phyloP scores from a whole-genome alignment of 306 rosid species.

The Quercus aquifolioides region DNA sequence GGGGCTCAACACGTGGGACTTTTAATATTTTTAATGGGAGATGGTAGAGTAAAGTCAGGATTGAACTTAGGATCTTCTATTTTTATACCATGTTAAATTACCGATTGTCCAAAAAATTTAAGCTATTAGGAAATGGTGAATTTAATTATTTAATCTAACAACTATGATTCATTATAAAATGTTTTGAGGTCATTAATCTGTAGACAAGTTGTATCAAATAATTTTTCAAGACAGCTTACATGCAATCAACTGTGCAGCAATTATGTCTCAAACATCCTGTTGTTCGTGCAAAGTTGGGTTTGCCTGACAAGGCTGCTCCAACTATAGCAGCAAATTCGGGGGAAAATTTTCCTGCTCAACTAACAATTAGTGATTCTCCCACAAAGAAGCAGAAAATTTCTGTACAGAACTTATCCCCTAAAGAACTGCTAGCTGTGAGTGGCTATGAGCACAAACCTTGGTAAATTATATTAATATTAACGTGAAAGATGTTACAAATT shows the following conservation, averaged over 20 bases:
- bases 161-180: background rate
- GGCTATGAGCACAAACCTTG: conserved; percentile 19
- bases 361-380: conserved; percentile 39
- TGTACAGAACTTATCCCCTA: conserved; percentile 56
- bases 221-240: conserved; percentile 5
- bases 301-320: conserved; percentile 38
- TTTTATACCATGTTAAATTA: too few species aligned
- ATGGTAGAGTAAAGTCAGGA: too few species aligned
- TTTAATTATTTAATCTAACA: too few species aligned
- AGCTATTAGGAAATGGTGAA: too few species aligned
- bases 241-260: conserved; percentile 56
- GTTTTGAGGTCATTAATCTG: background rate
- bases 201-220: background rate
- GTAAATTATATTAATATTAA: background rate
- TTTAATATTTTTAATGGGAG: too few species aligned
- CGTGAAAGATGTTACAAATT: background rate
- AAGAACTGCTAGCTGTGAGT: conserved; percentile 69
- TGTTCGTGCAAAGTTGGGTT: conserved; percentile 65
- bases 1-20: too few species aligned
- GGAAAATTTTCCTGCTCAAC: conserved; percentile 32
- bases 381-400: conserved; percentile 47
- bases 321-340: conserved; percentile 21
- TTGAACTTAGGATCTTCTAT: too few species aligned
- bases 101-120: too few species aligned
- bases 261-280: conserved; percentile 58